Percentiles rank a stretch among this genome's conserved stretches.
These are phyloP conservation scores for Oleoguttula mirabilis DNA, from an alignment of 495 filamentous ascomycete genomes.

Conservation along the genomic window DNA sequence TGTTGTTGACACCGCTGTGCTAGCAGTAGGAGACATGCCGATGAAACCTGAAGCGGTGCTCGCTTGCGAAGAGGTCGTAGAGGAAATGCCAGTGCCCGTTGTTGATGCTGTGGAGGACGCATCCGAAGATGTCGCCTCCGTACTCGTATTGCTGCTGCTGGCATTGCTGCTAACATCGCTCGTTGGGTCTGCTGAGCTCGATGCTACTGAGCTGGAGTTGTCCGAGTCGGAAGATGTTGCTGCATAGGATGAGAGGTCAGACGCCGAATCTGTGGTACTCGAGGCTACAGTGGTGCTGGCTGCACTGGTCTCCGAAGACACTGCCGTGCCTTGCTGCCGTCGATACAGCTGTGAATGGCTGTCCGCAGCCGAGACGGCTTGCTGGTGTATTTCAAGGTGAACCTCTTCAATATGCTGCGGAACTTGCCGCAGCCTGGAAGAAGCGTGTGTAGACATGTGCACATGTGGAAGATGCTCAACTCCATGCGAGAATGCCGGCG, in stretches of 20 bases:
- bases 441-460: background rate
- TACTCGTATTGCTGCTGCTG: background rate
- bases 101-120: background rate
- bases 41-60: background rate
- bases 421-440: background rate
- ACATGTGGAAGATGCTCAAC: slow-evolving; percentile 6
- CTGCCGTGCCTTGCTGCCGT: slow-evolving; percentile 7
- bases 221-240: too few relatives aligned
- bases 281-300: background rate
- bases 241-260: too few relatives aligned
- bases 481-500: slow-evolving; percentile 2
- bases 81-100: background rate
- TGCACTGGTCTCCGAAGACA: slow-evolving; percentile 3
- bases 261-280: too few relatives aligned
- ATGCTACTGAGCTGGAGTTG: background rate
- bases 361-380: background rate
- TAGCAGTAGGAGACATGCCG: background rate
- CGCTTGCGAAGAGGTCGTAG: background rate
- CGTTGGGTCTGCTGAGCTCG: background rate
- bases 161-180: background rate
- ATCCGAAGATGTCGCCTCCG: background rate
- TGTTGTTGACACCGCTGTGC: background rate
- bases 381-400: slow-evolving; percentile 14
- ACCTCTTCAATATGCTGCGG: slow-evolving; percentile 17
- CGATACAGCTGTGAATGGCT: too few relatives aligned